Conservation (phyloP, 2,329 filamentous ascomycete species). For the Grosmannia penicillata region DNA sequence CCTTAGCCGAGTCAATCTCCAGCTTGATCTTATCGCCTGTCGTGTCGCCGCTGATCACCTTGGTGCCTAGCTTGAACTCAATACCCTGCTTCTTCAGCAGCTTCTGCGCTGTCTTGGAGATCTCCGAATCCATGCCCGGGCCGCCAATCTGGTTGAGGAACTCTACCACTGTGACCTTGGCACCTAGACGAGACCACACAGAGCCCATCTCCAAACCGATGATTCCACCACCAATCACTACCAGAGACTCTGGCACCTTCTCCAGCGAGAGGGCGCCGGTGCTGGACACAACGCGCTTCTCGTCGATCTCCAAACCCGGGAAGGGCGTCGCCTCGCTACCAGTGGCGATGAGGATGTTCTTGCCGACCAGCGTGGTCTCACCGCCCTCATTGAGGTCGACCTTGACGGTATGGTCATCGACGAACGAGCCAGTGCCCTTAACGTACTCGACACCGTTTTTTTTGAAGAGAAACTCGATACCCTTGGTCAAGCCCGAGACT, state of each 20-base stretch:
- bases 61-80: conserved; percentile 96
- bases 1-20: conserved; percentile 82
- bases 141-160: conserved; percentile 94
- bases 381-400: conserved; percentile 84
- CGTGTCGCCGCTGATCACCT: conserved; percentile 77
- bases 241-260: conserved; percentile 88
- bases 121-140: conserved; percentile 90
- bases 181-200: conserved; percentile 87
- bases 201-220: conserved; percentile 98
- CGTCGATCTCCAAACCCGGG: conserved; percentile 87
- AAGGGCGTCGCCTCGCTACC: conserved; percentile 93
- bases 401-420: conserved; percentile 80
- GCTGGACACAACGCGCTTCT: conserved; percentile 94
- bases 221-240: conserved; percentile 96
- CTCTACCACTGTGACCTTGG: conserved; percentile 94
- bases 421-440: conserved; percentile 81
- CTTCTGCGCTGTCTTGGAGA: conserved; percentile 85
- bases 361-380: conserved; percentile 72
- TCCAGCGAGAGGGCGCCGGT: conserved; percentile 83
- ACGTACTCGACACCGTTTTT: conserved; percentile 98
- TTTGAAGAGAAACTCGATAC: conserved; percentile 96
- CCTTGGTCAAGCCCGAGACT: conserved; percentile 80
- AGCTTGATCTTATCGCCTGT: conserved; percentile 66
- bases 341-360: conserved; percentile 97
- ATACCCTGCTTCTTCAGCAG: conserved; percentile 91